A percentile compares a stretch with the other conserved stretches of the same genome.
These are phyloP conservation scores for Taphrina pruni DNA, from an alignment of 1,139 yeast species.

Conservation along the genomic window DNA sequence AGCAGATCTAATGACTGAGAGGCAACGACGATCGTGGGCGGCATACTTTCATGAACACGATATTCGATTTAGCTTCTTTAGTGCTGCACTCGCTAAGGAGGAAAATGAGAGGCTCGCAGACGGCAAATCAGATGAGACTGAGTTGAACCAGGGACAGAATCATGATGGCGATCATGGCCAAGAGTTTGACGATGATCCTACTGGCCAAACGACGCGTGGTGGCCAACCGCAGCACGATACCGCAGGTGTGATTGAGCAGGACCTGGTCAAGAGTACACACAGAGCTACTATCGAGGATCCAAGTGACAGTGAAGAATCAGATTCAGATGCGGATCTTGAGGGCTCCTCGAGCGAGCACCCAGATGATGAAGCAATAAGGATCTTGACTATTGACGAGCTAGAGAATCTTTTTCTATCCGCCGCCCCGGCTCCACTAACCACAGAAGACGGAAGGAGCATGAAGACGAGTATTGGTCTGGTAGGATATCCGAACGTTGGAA, in stretches of 20 bases:
- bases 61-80: constrained; percentile 89
- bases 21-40: constrained; percentile 87
- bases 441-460: constrained; percentile 59
- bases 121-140: not conserved
- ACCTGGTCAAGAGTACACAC: constrained; percentile 1
- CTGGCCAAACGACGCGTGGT: not conserved
- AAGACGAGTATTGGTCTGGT: constrained; percentile 74
- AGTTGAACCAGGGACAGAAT: not conserved
- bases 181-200: not conserved
- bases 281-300: not conserved
- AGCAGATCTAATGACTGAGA: constrained; percentile 80
- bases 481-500: constrained; percentile 92
- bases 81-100: constrained; percentile 74
- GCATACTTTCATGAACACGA: constrained; percentile 68
- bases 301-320: not conserved
- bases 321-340: not conserved
- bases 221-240: not conserved
- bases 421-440: constrained; percentile 66
- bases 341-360: not conserved
- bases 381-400: constrained; percentile 80
- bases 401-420: constrained; percentile 78
- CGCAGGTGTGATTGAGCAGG: not conserved
- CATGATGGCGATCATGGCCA: constrained; percentile 10
- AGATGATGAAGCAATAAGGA: constrained; percentile 51
- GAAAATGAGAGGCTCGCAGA: constrained; percentile 22